Base-by-base conservation (phyloP, 2,329 filamentous ascomycete species). In the Epichloe elymi region DNA sequence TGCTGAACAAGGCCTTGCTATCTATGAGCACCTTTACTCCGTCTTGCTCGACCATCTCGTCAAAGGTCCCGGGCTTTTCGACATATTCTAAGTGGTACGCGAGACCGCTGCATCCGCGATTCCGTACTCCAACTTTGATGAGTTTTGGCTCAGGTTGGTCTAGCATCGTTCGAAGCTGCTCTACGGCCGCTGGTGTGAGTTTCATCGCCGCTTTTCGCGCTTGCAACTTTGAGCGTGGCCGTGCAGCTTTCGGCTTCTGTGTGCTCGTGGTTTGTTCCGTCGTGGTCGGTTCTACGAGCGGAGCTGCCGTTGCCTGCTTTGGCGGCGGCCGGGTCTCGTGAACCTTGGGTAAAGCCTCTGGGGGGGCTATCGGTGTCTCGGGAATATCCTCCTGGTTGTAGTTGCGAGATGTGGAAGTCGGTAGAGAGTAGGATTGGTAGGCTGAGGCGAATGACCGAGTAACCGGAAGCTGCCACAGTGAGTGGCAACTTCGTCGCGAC, bases 1-100 rank as follows among this genome's bases (percentile, higher is more conserved):
- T 97, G 68, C 91, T 97, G 66, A 98, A 90, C 47, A 98, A 72
- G 41, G 93, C 93, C 73, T 96, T 97, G 75, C 88, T 95, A 67
- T 98, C 93, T 52, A 98, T 93, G 65, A 97, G 67, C 36, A 98
- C 91, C 69, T 87, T 91, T 52, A 98, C 91, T 0, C 91, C 93
- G 61, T 97, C 93, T 66, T 98, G 93, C 64, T 94, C 90, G 1
- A 98, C 88, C 48, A 83, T 76, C 68, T 98, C 93, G 61, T 98
- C 93, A 61, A 97, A 91, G 38, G 79, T 74, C 4, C 83, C 88
- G 0, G 91, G 79, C 74, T 90, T 90, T 60, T 97, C 90, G 47
- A 97, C 91, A 60, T 91, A 98, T 69, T 97, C 90, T 30, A 98
- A 74, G 63, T 96, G 82, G 66, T 98, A 98, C 35, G 90, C 85